Base-by-base conservation (phyloP, 148 eudicot species). In the Camellia lanceoleosa region DNA sequence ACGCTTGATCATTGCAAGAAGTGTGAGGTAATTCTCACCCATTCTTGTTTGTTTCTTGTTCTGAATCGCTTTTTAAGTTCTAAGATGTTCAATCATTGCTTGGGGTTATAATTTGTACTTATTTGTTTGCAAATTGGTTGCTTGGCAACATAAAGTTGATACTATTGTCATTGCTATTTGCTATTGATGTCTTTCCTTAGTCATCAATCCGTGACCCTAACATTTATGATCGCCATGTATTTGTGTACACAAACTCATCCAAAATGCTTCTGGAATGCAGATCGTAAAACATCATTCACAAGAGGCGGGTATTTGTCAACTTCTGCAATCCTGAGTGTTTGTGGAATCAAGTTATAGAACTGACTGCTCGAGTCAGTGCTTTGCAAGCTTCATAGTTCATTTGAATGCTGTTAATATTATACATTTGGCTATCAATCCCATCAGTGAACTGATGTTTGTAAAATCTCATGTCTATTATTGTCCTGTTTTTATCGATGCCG, bases 321-420 rank as follows among this genome's bases (percentile, higher is more conserved):
- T 95, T 95, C 83, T 95, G 94, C 84, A 86, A 92, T 79, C 98
- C 99, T 13, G 98, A 95, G 60, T 95, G 92, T 46, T 78, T 96
- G 84, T 87, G 88, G 81, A 91, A 83, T 80, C 97, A 93, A 86
- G 99, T 93, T 9, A 84, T 89, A 84, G 93, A 93, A 79, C 87
- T 95, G 65, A 86, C 94, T 62, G 88, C 91, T 77, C 82, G 92
- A 16, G 97, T 93, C 70, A 84, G 93, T 84, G 97, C 93, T 44
- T 78, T 90, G 81, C 98, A 95, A 84, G 92, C 88, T 74, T 87
- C 97, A 41, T 87, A 77, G 72, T 78, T 69, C 59, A 19, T 42
- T 71, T 43, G 30, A 52, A 61, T 56, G 42, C 44, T 10, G 3
- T 51, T 59, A 30, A 30, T 30, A 30, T 30, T 30, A 30, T 30